These are phyloP conservation scores for Whalleya microplaca DNA, from an alignment of 2,329 filamentous ascomycete species.

Conservation along the genomic window DNA sequence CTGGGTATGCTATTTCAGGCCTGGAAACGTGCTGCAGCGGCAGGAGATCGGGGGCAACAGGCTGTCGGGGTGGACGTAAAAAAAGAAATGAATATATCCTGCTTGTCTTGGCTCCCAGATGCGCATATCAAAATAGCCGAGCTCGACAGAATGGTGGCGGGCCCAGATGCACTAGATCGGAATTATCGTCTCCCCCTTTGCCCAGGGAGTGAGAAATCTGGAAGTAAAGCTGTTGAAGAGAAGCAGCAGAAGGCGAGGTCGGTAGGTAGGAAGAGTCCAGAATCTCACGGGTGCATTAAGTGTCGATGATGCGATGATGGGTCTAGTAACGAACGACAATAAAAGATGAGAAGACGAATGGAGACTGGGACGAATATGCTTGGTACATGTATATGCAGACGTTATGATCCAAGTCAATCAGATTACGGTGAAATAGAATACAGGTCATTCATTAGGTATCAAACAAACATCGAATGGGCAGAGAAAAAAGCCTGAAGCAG, in stretches of 20 bases:
- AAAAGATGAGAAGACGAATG: not conserved
- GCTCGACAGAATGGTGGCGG: conserved; percentile 9
- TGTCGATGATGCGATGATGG: not conserved
- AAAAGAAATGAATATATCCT: conserved; percentile 28
- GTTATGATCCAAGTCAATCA: conserved; percentile 11
- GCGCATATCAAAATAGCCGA: conserved; percentile 33
- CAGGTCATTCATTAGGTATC: conserved; percentile 8
- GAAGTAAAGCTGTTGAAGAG: not conserved
- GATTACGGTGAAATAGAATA: conserved; percentile 14
- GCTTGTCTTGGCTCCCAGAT: conserved; percentile 29
- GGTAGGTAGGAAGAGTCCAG: not conserved
- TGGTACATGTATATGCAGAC: not conserved
- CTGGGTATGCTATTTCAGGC: conserved; percentile 22
- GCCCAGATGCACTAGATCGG: conserved; percentile 2
- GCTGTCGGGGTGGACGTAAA: conserved; percentile 13
- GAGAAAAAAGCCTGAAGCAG: not conserved
- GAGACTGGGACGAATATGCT: conserved; percentile 4
- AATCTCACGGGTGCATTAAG: not conserved
- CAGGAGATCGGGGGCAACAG: conserved; percentile 22
- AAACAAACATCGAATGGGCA: conserved; percentile 10
- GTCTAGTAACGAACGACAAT: not conserved
- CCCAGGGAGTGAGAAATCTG: too few species aligned
- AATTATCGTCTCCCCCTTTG: conserved; percentile 1
- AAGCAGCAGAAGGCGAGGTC: not conserved
- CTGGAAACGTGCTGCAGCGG: conserved; percentile 21